phyloP scores from a whole-genome alignment of 176 grass and related monocot genomes.

The Phragmites australis region DNA sequence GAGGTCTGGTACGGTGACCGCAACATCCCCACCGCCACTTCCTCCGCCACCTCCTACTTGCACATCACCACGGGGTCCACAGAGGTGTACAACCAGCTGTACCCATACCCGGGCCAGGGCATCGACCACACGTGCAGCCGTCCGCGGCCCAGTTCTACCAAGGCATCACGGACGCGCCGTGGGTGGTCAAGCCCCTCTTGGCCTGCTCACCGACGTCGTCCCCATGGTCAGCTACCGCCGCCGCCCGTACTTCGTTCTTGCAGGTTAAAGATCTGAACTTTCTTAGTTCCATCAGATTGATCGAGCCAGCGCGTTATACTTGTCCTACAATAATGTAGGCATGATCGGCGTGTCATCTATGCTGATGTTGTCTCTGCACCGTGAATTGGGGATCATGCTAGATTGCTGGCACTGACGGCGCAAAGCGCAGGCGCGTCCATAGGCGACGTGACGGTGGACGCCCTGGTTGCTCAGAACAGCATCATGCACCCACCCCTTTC shows the following conservation, averaged over 20 bases:
- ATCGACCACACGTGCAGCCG: conserved; percentile 81
- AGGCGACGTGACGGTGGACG: conserved; percentile 80
- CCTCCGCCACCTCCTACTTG: too few relatives aligned
- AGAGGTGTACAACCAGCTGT: too few relatives aligned
- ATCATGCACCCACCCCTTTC: conserved; percentile 62
- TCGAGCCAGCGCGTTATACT: background rate
- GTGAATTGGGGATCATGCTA: conserved; percentile 35
- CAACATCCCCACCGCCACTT: too few relatives aligned
- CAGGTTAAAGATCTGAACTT: conserved; percentile 48
- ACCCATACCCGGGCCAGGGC: too few relatives aligned
- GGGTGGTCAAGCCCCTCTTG: conserved; percentile 87
- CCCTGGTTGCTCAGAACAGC: conserved; percentile 76
- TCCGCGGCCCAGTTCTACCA: conserved; percentile 81
- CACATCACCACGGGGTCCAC: too few relatives aligned
- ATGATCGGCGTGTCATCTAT: conserved; percentile 69
- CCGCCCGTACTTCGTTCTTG: conserved; percentile 75
- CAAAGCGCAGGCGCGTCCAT: conserved; percentile 63
- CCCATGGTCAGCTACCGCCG: conserved; percentile 73
- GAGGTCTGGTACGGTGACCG: too few relatives aligned
- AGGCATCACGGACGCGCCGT: conserved; percentile 63
- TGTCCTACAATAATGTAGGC: conserved; percentile 46
- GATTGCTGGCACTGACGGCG: conserved; percentile 47
- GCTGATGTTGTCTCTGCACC: conserved; percentile 61
- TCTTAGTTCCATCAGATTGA: background rate
- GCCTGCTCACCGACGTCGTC: conserved; percentile 74